Percentiles rank a stretch among this genome's conserved stretches.
Conservation (phyloP, 129 eudicot genomes). For the Escallonia rubra region DNA sequence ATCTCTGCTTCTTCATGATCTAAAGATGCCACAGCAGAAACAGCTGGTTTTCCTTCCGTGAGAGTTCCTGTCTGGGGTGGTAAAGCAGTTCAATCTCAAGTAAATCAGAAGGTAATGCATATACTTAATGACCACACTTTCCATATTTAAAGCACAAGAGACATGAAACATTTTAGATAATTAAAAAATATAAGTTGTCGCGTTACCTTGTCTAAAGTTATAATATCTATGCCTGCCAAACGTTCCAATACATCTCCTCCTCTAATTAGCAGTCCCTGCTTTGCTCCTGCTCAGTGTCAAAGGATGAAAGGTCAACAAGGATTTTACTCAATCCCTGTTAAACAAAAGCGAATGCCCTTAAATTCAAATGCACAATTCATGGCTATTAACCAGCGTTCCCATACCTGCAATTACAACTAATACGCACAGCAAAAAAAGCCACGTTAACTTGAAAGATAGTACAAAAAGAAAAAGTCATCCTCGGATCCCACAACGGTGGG, state of each 20-base stretch:
- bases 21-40: slow-evolving; percentile 61
- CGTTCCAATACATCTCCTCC: slow-evolving; percentile 99
- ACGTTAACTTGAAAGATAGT: too few species aligned
- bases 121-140: not conserved
- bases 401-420: too few species aligned
- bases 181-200: not conserved
- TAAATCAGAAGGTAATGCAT: not conserved
- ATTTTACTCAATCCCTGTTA: not conserved
- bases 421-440: too few species aligned
- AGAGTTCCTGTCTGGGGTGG: slow-evolving; percentile 79
- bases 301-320: slow-evolving; percentile 1
- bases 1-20: slow-evolving; percentile 55
- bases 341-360: too few species aligned
- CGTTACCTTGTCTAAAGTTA: slow-evolving; percentile 80
- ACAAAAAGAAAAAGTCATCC: too few species aligned
- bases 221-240: slow-evolving; percentile 62
- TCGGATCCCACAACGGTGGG: too few species aligned
- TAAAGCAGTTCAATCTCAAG: slow-evolving; percentile 3
- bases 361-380: too few species aligned
- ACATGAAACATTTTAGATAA: not conserved
- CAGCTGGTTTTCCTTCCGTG: slow-evolving; percentile 91
- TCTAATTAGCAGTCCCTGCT: slow-evolving; percentile 86
- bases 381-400: too few species aligned
- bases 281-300: slow-evolving; percentile 63
- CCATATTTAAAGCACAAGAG: not conserved